Evolutionary conservation across 352 stramenopile genomes (phyloP), one percentile per base, ranked within the genome.

Genomic region (Globisporangium cystogenes): DNA sequence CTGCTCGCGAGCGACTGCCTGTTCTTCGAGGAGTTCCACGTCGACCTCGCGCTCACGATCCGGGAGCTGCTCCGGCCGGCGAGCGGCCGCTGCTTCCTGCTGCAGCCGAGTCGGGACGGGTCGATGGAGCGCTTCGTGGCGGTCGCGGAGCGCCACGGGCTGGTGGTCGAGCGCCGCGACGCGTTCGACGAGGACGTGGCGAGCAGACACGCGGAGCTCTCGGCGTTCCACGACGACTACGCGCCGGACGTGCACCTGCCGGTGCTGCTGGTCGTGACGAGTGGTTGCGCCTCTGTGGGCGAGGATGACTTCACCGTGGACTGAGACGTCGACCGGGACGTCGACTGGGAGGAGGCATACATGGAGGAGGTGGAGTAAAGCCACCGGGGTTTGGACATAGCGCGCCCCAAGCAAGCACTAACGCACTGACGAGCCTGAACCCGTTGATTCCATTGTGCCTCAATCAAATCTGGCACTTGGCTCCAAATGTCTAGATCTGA

Each of bases 11-110:
- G 82, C 50, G 84, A 95, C 59, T 95, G 84, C 51, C 63, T 95
- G 1, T 95, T 95, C 64, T 95, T 95, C 50, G 80, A 93, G 65
- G 74, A 84, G 1, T 95, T 93, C 61, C 82, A 95, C 61, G 59
- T 78, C 43, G 84, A 95, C 51, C 62, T 95, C 23, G 72, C 65
- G 15, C 62, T 76, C 49, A 90, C 76, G 1, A 79, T 94, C 64
- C 66, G 76, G n/a, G 55, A 59, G 48, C 63, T 94, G 7, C 44
- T 92, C 35, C 56, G 60, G 7, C 71, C 57, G 0, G 18, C 20
- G 4, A 78, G 66, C 0, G 81, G 81, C 7, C 64, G 62, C 14
- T 90, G 79, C 49, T 68, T 84, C n/a, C 65, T 94, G 20, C 51
- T 94, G 35, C 83, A 94, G 59, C 83, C 83, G 16, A 85, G 69